Percentiles rank a stretch among this genome's conserved stretches.
Conservation (phyloP, 1,284 basidiomycete genomes). For the Ganoderma meredithae region DNA sequence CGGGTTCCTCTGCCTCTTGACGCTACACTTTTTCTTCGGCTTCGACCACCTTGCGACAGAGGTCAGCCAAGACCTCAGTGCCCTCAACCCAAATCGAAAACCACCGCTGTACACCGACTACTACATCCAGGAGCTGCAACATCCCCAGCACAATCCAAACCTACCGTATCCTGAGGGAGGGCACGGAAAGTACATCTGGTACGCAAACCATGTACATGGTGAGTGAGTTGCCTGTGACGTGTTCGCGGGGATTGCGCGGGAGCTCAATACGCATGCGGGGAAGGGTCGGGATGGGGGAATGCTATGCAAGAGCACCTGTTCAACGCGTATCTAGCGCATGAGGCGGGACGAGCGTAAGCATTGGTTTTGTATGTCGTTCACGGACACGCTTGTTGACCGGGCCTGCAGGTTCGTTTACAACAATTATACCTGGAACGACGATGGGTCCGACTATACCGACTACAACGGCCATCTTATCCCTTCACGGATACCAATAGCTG, state of each 20-base stretch:
- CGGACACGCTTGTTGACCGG: not conserved
- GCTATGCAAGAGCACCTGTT: slow-evolving; percentile 61
- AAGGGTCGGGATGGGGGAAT: slow-evolving; percentile 66
- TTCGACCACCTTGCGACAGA: slow-evolving; percentile 7
- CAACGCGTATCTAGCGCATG: slow-evolving; percentile 56
- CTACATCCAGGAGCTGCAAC: slow-evolving; percentile 50
- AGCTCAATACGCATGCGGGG: not conserved
- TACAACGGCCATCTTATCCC: slow-evolving; percentile 55
- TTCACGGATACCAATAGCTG: slow-evolving; percentile 63
- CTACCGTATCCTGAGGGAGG: slow-evolving; percentile 51
- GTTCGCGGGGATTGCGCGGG: not conserved
- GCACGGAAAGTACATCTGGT: slow-evolving; percentile 55
- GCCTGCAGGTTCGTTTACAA: slow-evolving; percentile 60
- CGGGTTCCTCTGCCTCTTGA: slow-evolving; percentile 14
- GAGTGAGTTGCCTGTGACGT: slow-evolving; percentile 38
- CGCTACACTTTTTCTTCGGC: slow-evolving; percentile 22
- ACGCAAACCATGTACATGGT: slow-evolving; percentile 57
- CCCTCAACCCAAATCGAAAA: slow-evolving; percentile 4
- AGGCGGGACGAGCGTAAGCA: slow-evolving; percentile 51
- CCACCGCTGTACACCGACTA: slow-evolving; percentile 58
- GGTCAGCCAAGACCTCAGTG: not conserved
- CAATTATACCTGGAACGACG: slow-evolving; percentile 63
- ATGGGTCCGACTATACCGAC: slow-evolving; percentile 32
- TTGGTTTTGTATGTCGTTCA: not conserved
- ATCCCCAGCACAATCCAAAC: slow-evolving; percentile 55